These are phyloP conservation scores for Gracilaria caudata DNA, from an alignment of 23 red algal species.

Conservation along the genomic window DNA sequence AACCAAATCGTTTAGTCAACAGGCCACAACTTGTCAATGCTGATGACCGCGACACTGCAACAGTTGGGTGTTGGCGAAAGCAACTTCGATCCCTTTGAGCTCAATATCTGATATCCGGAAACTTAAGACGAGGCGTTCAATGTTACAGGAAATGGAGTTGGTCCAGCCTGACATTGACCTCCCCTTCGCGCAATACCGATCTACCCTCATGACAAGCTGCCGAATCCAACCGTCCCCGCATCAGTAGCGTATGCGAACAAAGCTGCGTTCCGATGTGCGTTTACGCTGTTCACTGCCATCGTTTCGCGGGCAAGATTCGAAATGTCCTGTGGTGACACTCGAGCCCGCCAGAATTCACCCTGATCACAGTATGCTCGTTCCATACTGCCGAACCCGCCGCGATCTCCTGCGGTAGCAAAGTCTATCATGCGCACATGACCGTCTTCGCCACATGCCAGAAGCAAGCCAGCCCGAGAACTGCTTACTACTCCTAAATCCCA, in stretches of 20 bases:
- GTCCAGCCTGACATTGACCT: slow-evolving; percentile 9
- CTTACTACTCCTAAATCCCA: slow-evolving; percentile 66
- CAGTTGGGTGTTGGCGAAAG: not conserved
- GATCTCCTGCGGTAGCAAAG: slow-evolving; percentile 25
- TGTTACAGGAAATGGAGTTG: not conserved
- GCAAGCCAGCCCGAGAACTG: slow-evolving; percentile 40
- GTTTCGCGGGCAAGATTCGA: slow-evolving; percentile 18
- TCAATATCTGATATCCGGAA: too few species aligned
- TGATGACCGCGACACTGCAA: not conserved
- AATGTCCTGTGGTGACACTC: slow-evolving; percentile 28
- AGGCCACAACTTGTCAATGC: not conserved
- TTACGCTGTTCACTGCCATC: slow-evolving; percentile 54
- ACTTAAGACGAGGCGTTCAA: too few species aligned
- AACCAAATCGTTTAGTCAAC: not conserved
- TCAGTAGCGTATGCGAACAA: slow-evolving; percentile 65
- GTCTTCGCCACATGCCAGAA: slow-evolving; percentile 64
- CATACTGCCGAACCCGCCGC: slow-evolving; percentile 27
- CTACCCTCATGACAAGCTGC: slow-evolving; percentile 31
- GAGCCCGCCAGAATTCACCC: slow-evolving; percentile 67
- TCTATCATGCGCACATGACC: slow-evolving; percentile 44
- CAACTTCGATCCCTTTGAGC: not conserved
- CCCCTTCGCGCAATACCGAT: too few species aligned
- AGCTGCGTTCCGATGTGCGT: slow-evolving; percentile 55
- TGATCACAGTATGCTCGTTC: slow-evolving; percentile 29
- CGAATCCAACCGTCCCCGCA: slow-evolving; percentile 42